Evolutionary conservation across 1,139 yeast genomes (phyloP).

Genomic region (Hyphopichia burtonii): DNA sequence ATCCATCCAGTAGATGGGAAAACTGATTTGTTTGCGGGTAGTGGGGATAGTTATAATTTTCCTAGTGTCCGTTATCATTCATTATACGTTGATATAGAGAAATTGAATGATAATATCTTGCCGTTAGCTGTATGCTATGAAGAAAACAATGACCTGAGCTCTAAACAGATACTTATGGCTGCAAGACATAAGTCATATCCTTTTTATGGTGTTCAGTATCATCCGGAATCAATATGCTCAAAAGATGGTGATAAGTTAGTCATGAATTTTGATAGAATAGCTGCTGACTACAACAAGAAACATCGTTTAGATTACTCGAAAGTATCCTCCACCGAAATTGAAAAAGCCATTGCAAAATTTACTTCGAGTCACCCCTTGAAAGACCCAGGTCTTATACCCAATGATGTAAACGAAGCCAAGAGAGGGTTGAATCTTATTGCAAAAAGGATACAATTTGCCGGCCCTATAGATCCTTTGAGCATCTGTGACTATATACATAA

Average conservation of each 20-base stretch:
- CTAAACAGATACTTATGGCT: conserved; percentile 66
- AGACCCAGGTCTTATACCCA: neutral
- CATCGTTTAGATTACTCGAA: conserved; percentile 9
- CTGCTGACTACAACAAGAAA: conserved; percentile 35
- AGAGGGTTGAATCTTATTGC: neutral
- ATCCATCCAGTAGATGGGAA: conserved; percentile 34
- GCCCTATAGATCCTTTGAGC: conserved; percentile 30
- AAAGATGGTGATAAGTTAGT: conserved; percentile 59
- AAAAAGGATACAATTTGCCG: conserved; percentile 14
- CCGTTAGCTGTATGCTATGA: conserved; percentile 59
- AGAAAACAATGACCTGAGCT: conserved; percentile 23
- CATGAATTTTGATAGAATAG: conserved; percentile 59
- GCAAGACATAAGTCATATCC: conserved; percentile 62
- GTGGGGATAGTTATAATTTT: too few species aligned
- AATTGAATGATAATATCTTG: conserved; percentile 30
- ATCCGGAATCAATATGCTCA: conserved; percentile 94
- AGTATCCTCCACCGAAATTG: neutral
- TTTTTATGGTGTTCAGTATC: conserved; percentile 93
- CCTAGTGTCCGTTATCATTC: conserved; percentile 90
- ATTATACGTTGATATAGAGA: conserved; percentile 48
- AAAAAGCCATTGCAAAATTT: neutral
- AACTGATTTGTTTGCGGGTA: neutral
- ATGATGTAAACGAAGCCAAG: neutral
- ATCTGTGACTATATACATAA: conserved; percentile 47
- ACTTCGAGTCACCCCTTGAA: neutral